Conservation (phyloP, 495 filamentous ascomycete species). For the Penicillium cataractarum region DNA sequence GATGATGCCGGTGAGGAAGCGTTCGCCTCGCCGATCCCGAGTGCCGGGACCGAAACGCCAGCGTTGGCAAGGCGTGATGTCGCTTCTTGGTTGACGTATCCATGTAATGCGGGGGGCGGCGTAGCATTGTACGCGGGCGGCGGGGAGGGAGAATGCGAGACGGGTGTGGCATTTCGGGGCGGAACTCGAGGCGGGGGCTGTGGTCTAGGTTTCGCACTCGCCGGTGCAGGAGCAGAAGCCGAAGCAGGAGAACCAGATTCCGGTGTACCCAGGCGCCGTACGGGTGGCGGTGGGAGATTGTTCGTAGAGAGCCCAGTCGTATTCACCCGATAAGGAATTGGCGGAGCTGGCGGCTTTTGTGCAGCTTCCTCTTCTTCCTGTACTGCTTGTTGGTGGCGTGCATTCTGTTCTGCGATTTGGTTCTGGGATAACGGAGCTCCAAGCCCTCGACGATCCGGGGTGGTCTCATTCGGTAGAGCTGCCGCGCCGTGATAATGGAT, state of each 20-base stretch:
- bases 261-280: constrained; percentile 53
- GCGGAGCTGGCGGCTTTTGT: constrained; percentile 53
- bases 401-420: constrained; percentile 38
- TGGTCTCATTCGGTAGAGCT: constrained; percentile 50
- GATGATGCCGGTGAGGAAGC: constrained; percentile 9
- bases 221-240: constrained; percentile 21
- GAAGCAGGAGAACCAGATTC: constrained; percentile 31
- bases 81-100: constrained; percentile 69
- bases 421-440: constrained; percentile 51
- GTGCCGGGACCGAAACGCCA: constrained; percentile 79
- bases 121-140: constrained; percentile 55
- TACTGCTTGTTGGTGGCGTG: constrained; percentile 39
- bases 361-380: constrained; percentile 42
- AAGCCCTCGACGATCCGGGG: constrained; percentile 50
- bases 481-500: constrained; percentile 56
- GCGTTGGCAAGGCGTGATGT: constrained; percentile 70
- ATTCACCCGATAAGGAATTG: constrained; percentile 69
- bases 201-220: constrained; percentile 48
- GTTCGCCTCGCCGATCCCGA: constrained; percentile 64
- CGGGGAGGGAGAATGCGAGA: constrained; percentile 48
- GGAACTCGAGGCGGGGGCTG: constrained; percentile 74
- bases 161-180: constrained; percentile 61
- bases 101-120: constrained; percentile 32
- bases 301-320: constrained; percentile 71
- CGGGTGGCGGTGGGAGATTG: constrained; percentile 73